Base-by-base conservation (phyloP, 176 grass and related monocot genomes). In the Musa troglodytarum region DNA sequence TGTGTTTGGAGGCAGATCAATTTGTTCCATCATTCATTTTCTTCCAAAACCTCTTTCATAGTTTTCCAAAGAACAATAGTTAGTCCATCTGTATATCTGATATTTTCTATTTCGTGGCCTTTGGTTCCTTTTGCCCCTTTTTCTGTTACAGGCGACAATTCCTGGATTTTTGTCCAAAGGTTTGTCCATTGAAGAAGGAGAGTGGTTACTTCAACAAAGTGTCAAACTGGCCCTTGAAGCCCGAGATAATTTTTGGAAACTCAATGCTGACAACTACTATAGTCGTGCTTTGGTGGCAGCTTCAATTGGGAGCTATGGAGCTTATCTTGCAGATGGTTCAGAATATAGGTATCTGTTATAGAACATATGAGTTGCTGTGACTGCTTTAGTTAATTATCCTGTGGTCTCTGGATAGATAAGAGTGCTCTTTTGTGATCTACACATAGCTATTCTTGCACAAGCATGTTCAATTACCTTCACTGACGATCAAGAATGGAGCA, bases 291-390 rank as follows among this genome's bases (percentile, higher is more conserved):
- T 91, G 8, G 88, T 96, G 0, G 92, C 88, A 20, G 86, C 92
- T 19, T 96, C 92, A 23, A 20, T 91, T 19, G 92, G 92, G 12
- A 96, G 92, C 78, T 96, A 91, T 29, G 92, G 92, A 25, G 92
- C 92, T 24, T 91, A 96, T 67, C 86, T 96, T 55, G 88, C 92
- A 6, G 92, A 96, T 69, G 92, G 92, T 59, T 96, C 92, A 24
- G 92, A 96, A 78, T 96, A 96, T 78, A 96, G 92, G 92, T 96
- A 65, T 13, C 34, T 58, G 28, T 22, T 24, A 52, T 50, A 2
- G 14, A 43, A 17, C 50, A 52, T 52, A 55, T 55, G 63, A 58
- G 26, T 43, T 34, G 25, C 19, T 53, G 24, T 73, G 34, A 43
- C 3, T 5, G 6, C 34, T 43, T 43, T 43, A 43, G 34, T 43